A percentile compares a stretch with the other conserved stretches of the same genome.
Evolutionary conservation across 228 moss, liverwort and hornwort species (phyloP).

Genomic region (Sphagnum magellanicum): DNA sequence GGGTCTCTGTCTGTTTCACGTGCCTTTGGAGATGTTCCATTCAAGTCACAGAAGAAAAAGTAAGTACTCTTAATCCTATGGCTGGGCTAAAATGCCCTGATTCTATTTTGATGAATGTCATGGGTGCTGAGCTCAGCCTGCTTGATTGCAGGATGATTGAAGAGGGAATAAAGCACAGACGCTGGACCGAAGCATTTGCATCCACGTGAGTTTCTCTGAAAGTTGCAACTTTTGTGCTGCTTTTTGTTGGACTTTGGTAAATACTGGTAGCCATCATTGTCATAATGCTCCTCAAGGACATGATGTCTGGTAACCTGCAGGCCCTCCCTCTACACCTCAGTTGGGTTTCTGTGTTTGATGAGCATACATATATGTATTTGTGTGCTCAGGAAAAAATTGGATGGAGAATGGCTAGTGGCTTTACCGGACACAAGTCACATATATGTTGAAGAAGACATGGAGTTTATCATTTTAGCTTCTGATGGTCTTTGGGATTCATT

Average conservation of each 20-base stretch:
- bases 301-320: too few relatives aligned
- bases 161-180: conserved; percentile 46
- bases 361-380: too few relatives aligned
- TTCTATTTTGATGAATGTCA: not conserved
- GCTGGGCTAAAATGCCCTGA: not conserved
- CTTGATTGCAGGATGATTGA: conserved; percentile 59
- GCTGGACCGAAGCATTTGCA: conserved; percentile 59
- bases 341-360: too few relatives aligned
- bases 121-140: not conserved
- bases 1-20: conserved; percentile 79
- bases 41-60: conserved; percentile 79
- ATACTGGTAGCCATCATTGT: conserved; percentile 13
- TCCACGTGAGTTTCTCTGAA: conserved; percentile 30
- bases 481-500: conserved; percentile 59
- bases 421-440: conserved; percentile 36
- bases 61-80: conserved; percentile 13
- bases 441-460: conserved; percentile 22
- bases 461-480: conserved; percentile 44
- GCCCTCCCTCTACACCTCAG: too few relatives aligned
- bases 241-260: conserved; percentile 39
- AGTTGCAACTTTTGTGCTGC: not conserved
- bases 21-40: conserved; percentile 73
- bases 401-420: conserved; percentile 45
- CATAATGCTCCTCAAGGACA: too few relatives aligned
- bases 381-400: conserved; percentile 25